phyloP scores from a whole-genome alignment of 2,329 filamentous ascomycete genomes.

The Pyrenophora graminea region DNA sequence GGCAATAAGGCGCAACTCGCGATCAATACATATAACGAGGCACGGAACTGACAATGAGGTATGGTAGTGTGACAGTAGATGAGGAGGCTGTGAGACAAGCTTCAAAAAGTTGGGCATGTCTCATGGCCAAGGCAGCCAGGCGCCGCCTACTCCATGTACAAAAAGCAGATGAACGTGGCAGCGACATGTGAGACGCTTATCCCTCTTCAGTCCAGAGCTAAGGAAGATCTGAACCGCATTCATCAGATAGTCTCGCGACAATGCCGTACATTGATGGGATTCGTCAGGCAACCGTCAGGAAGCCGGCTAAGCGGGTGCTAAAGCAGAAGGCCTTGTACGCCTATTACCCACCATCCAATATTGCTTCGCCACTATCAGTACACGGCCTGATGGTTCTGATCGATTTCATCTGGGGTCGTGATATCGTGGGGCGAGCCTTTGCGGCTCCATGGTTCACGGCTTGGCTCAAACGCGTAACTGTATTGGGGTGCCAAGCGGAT shows the following conservation, averaged over 20 bases:
- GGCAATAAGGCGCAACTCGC: background rate
- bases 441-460: background rate
- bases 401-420: background rate
- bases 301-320: conserved; percentile 7
- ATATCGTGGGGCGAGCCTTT: background rate
- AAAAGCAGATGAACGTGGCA: background rate
- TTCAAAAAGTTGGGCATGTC: conserved; percentile 3
- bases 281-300: background rate
- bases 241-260: background rate
- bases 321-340: background rate
- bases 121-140: conserved; percentile 10
- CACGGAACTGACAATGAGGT: no score
- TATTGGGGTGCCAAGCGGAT: background rate
- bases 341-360: background rate
- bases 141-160: conserved; percentile 9
- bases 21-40: background rate
- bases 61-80: no score
- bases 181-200: no score
- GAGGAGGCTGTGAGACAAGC: conserved; percentile 1
- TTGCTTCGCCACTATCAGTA: no score
- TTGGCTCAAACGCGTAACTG: conserved; percentile 6
- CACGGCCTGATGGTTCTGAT: no score
- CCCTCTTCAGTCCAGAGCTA: no score
- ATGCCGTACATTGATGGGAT: background rate
- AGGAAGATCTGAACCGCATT: background rate